These are phyloP conservation scores for Plasmodium berghei DNA, from an alignment of 169 alveolate genomes.

Conservation along the genomic window DNA sequence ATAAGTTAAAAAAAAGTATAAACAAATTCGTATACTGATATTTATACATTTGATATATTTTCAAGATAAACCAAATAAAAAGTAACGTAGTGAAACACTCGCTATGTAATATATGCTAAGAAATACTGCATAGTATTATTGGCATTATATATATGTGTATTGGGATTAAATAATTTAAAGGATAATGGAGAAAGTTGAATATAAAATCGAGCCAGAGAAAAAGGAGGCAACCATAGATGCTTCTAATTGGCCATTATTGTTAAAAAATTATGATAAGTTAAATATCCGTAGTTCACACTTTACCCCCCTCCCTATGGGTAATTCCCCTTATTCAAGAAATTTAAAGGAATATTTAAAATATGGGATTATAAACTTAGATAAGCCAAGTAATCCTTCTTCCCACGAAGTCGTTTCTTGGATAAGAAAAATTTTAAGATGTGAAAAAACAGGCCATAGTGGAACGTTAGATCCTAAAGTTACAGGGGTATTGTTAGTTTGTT, in stretches of 20 bases:
- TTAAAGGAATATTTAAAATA: slow-evolving; percentile 95
- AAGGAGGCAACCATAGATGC: slow-evolving; percentile 64
- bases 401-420: slow-evolving; percentile 99
- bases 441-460: slow-evolving; percentile 99
- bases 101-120: too few species aligned
- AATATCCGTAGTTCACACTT: slow-evolving; percentile 98
- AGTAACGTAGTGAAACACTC: too few species aligned
- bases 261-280: slow-evolving; percentile 95
- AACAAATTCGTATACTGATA: too few species aligned
- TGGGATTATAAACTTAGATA: slow-evolving; percentile 99
- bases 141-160: too few species aligned
- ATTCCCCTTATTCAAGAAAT: slow-evolving; percentile 98
- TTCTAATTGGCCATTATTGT: slow-evolving; percentile 65
- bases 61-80: too few species aligned
- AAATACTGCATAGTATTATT: too few species aligned
- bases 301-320: slow-evolving; percentile 99
- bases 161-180: too few species aligned
- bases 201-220: slow-evolving; percentile 63
- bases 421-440: slow-evolving; percentile 97
- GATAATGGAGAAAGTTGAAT: slow-evolving; percentile 20
- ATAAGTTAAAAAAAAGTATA: too few species aligned
- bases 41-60: too few species aligned
- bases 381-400: slow-evolving; percentile 99
- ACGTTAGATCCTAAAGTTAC: slow-evolving; percentile 99
- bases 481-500: slow-evolving; percentile 99